Base-by-base conservation (phyloP, 1,284 basidiomycete genomes). In the Puccinia triticina region DNA sequence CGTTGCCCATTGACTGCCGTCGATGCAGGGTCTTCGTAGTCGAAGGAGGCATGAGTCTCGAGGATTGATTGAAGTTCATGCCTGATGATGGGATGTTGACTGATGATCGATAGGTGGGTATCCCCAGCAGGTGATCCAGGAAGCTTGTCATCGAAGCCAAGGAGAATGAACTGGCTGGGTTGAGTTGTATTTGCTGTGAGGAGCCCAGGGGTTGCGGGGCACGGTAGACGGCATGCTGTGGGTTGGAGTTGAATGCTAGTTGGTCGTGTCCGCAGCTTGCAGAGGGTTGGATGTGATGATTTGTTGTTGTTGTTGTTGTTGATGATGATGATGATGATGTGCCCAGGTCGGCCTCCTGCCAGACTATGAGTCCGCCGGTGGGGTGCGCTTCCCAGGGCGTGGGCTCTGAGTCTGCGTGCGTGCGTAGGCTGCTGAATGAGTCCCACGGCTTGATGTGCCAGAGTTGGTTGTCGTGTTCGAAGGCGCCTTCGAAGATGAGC, bases 381-480 rank as follows among this genome's bases (percentile, higher is more conserved):
- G 88, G 10, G 88, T 86, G 10, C n/a, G 86, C 61, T 12, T 50
- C 37, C 53, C 64, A 77, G 40, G 80, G 74, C 66, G 85, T 83
- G 18, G 83, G 79, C 0, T 77, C 75, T 7, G 92, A 90, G 84
- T 93, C 93, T 32, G 91, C 87, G 18, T 88, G 87, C 71, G 90
- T 89, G 82, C 90, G 91, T 16, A 86, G 86, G 80, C 85, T 89
- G 89, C 91, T 85, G 87, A 94, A 95, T 85, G 92, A 91, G 37
- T 92, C 91, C 84, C 89, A 90, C 18, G 92, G 92, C 87, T 92
- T 89, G 84, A 95, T 89, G 85, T 94, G 92, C 87, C 93, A 91
- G n/a, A 90, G 88, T 82, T 91, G 88, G 26, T 93, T 93, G 69
- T 90, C 87, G 23, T 90, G 89, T 12, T 90, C 90, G 88, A 94